Conservation (phyloP, 345 rosid genomes). For the Mallotus nudiflorus region DNA sequence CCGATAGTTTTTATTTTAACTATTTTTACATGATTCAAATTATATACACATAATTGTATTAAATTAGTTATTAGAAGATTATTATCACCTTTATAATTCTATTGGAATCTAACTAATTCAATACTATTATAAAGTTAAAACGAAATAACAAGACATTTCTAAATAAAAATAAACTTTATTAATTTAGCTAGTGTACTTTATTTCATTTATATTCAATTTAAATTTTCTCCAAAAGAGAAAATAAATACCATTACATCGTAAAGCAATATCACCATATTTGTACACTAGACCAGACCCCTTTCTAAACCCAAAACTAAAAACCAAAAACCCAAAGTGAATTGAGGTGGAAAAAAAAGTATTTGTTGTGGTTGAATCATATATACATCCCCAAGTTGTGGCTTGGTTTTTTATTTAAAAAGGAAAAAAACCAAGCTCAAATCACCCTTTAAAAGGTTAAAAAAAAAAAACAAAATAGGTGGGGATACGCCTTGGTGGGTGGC, state of each 20-base stretch:
- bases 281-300: background rate
- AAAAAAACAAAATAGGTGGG: background rate
- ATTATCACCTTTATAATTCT: no score
- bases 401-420: slow-evolving; percentile 44
- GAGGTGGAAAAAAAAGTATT: background rate
- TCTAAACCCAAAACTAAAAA: background rate
- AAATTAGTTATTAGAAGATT: no score
- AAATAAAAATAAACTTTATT: no score
- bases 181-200: no score
- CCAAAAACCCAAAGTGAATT: background rate
- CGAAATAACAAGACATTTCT: no score
- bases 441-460: no score
- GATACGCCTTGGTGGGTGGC: background rate
- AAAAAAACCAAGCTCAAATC: slow-evolving; percentile 39
- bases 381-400: slow-evolving; percentile 26
- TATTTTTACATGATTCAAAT: no score
- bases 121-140: no score
- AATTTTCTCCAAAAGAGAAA: background rate
- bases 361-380: background rate
- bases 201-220: no score
- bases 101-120: no score
- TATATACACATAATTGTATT: no score
- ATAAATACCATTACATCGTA: background rate
- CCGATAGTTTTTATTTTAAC: no score
- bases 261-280: background rate